Conservation (phyloP, 31 red algal species). For the Odonthalia washingtoniensis region DNA sequence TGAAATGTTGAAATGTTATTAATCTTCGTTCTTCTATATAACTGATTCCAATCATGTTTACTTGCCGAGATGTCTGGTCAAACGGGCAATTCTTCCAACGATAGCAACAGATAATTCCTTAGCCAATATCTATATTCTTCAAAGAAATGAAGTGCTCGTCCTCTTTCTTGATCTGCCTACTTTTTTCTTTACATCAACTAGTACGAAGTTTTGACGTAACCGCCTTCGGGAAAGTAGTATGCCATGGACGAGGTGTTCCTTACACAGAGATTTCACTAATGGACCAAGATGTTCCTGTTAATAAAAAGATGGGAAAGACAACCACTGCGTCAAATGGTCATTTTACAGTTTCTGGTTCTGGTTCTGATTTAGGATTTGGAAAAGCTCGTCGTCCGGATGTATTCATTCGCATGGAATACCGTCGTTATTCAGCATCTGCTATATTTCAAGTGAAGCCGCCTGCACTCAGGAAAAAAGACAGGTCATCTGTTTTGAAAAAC, state of each 20-base stretch:
- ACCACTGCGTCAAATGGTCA: constrained; percentile 39
- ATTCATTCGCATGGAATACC: constrained; percentile 18
- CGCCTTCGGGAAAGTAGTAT: constrained; percentile 27
- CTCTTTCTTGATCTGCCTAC: neutral
- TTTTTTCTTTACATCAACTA: neutral
- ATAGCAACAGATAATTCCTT: no score
- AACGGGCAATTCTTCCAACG: no score
- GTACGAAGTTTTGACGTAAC: constrained; percentile 14
- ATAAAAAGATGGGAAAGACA: constrained; percentile 17
- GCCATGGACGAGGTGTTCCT: constrained; percentile 12
- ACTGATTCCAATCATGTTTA: no score
- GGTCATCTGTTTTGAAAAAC: constrained; percentile 12
- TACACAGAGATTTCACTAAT: constrained; percentile 33
- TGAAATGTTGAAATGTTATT: no score
- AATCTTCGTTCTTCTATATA: no score
- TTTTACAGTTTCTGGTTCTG: constrained; percentile 34
- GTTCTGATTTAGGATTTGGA: constrained; percentile 10
- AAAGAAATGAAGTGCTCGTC: no score
- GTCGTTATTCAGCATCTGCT: constrained; percentile 13
- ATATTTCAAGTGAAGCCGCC: constrained; percentile 27
- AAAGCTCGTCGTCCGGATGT: constrained; percentile 42
- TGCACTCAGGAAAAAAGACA: constrained; percentile 14
- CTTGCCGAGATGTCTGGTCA: no score
- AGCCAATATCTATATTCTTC: no score
- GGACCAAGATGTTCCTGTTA: constrained; percentile 21